These are phyloP conservation scores for Gynochthodes officinalis DNA, from an alignment of 257 asterid genomes.

Conservation along the genomic window DNA sequence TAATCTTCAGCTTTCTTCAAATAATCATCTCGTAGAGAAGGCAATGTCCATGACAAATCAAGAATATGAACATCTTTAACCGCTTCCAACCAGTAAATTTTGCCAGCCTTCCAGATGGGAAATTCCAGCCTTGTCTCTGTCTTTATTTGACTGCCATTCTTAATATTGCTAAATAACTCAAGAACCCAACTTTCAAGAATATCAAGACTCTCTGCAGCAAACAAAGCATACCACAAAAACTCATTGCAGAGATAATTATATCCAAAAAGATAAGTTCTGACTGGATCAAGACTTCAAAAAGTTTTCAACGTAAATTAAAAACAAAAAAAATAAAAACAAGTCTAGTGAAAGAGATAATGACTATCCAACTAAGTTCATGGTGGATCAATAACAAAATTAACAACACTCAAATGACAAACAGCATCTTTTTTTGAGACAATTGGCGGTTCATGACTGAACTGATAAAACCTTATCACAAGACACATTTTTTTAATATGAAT, in stretches of 20 bases:
- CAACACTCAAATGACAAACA: background rate
- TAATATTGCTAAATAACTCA: conserved; percentile 74
- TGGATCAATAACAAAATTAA: background rate
- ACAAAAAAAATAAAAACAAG: background rate
- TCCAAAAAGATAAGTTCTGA: background rate
- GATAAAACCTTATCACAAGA: background rate
- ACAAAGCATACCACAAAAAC: conserved; percentile 18
- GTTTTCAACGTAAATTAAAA: background rate
- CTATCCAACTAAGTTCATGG: background rate
- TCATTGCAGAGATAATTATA: background rate
- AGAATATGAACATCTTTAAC: conserved; percentile 93
- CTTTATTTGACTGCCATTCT: conserved; percentile 53
- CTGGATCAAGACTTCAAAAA: background rate
- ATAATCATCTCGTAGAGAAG: conserved; percentile 78
- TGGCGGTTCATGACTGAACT: background rate
- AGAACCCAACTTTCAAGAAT: conserved; percentile 84
- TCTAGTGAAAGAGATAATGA: background rate
- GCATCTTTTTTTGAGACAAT: background rate
- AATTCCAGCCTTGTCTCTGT: conserved; percentile 40
- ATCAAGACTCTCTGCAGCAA: conserved; percentile 77
- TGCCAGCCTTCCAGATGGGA: conserved; percentile 86
- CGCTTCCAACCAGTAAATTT: conserved; percentile 82
- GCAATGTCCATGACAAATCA: conserved; percentile 87
- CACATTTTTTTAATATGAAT: background rate
- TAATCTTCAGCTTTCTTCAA: conserved; percentile 90